A percentile compares a stretch with the other conserved stretches of the same genome.
These are phyloP conservation scores for Hemisphaericaspora xylofermentans DNA, from an alignment of 1,139 yeast genomes.

Conservation along the genomic window DNA sequence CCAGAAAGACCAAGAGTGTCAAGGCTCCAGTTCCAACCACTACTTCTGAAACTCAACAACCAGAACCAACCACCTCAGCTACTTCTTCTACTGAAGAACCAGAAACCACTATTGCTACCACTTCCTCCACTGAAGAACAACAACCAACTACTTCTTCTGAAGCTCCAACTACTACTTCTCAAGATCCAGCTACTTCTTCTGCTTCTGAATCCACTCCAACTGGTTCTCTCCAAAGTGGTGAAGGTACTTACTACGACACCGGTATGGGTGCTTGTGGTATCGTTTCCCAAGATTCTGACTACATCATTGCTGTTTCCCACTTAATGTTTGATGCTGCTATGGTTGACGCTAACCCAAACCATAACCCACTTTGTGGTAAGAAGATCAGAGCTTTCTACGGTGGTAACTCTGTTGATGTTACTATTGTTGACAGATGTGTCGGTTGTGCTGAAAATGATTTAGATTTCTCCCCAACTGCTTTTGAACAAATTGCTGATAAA, in stretches of 20 bases:
- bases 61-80: neutral
- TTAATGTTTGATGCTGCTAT: slow-evolving; percentile 32
- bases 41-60: slow-evolving; percentile 4
- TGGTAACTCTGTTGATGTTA: slow-evolving; percentile 44
- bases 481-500: slow-evolving; percentile 36
- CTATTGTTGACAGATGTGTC: slow-evolving; percentile 43
- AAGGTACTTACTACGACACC: slow-evolving; percentile 59
- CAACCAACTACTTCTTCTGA: slow-evolving; percentile 20
- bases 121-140: slow-evolving; percentile 23
- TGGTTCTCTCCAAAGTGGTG: slow-evolving; percentile 32
- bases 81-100: slow-evolving; percentile 12
- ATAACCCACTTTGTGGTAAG: slow-evolving; percentile 44
- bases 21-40: slow-evolving; percentile 26
- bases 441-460: slow-evolving; percentile 40
- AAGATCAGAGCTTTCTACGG: slow-evolving; percentile 38
- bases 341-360: slow-evolving; percentile 38
- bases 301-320: slow-evolving; percentile 45
- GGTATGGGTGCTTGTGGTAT: slow-evolving; percentile 67
- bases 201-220: slow-evolving; percentile 14
- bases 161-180: slow-evolving; percentile 18
- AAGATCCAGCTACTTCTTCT: slow-evolving; percentile 19
- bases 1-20: slow-evolving; percentile 14
- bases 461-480: slow-evolving; percentile 49
- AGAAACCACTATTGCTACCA: slow-evolving; percentile 16
- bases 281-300: slow-evolving; percentile 46